These are phyloP conservation scores for Ustilago loliicola DNA, from an alignment of 1,284 basidiomycete genomes.

Conservation along the genomic window DNA sequence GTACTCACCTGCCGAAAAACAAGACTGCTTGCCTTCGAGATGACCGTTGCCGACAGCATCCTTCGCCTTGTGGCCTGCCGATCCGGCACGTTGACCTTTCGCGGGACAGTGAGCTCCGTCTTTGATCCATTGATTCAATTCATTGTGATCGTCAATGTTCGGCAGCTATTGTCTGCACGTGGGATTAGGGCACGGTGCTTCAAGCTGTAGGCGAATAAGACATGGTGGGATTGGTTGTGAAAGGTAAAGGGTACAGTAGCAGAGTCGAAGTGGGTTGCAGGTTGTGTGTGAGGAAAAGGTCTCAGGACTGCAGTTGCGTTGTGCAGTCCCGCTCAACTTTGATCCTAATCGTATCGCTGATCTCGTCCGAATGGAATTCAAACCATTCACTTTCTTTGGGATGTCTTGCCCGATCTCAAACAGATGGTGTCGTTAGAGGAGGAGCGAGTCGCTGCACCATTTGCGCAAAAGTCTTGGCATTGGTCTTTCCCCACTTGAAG, in stretches of 20 bases:
- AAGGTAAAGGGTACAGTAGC: background rate
- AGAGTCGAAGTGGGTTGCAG: background rate
- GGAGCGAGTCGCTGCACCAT: slow-evolving; percentile 10
- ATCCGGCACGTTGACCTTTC: slow-evolving; percentile 10
- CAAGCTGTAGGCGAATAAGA: background rate
- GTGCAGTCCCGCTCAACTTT: too few species aligned
- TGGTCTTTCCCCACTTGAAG: background rate
- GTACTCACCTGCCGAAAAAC: slow-evolving; percentile 1
- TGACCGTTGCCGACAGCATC: background rate
- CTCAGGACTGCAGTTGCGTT: too few species aligned
- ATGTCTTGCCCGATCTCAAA: background rate
- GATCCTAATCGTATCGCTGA: background rate
- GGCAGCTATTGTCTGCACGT: slow-evolving; percentile 8
- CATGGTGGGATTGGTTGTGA: background rate
- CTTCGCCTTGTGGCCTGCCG: slow-evolving; percentile 6
- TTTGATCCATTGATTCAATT: background rate
- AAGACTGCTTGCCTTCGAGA: background rate
- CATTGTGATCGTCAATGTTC: background rate
- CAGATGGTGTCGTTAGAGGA: slow-evolving; percentile 3
- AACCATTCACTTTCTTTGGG: background rate
- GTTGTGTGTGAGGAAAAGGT: background rate
- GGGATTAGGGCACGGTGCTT: slow-evolving; percentile 5
- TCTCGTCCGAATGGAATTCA: background rate
- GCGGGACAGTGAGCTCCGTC: slow-evolving; percentile 12
- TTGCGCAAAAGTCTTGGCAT: slow-evolving; percentile 39